phyloP scores from a whole-genome alignment of 805 yeast species.

The Wickerhamomyces silvicola region DNA sequence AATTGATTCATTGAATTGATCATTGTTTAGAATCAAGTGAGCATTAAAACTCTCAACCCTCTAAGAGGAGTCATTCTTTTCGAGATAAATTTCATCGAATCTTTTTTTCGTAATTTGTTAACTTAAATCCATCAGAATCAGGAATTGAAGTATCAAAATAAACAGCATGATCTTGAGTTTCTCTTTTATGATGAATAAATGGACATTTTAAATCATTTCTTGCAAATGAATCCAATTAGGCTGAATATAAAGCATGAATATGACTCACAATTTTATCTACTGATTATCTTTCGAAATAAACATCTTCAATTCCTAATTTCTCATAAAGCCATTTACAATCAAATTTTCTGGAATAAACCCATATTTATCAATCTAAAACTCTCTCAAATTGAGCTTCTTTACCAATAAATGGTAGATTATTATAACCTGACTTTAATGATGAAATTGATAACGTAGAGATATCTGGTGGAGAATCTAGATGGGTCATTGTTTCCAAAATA shows the following conservation, averaged over 20 bases:
- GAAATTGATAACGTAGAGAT: slow-evolving; percentile 35
- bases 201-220: slow-evolving; percentile 46
- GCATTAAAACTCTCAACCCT: slow-evolving; percentile 79
- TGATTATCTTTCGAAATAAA: slow-evolving; percentile 81
- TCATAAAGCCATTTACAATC: slow-evolving; percentile 87
- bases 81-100: slow-evolving; percentile 79
- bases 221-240: slow-evolving; percentile 85
- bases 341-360: slow-evolving; percentile 87
- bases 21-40: slow-evolving; percentile 36
- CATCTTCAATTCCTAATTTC: slow-evolving; percentile 82
- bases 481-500: too few relatives aligned
- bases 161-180: slow-evolving; percentile 80
- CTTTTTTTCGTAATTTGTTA: slow-evolving; percentile 59
- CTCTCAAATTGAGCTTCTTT: slow-evolving; percentile 73
- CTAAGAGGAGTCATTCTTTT: slow-evolving; percentile 44
- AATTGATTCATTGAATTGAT: slow-evolving; percentile 23
- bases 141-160: slow-evolving; percentile 72
- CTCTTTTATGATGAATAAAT: slow-evolving; percentile 72
- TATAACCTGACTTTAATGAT: slow-evolving; percentile 53
- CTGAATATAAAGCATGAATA: slow-evolving; percentile 84
- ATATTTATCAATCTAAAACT: slow-evolving; percentile 78
- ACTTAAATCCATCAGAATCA: slow-evolving; percentile 34
- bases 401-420: slow-evolving; percentile 68
- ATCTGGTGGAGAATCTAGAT: slow-evolving; percentile 28
- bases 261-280: slow-evolving; percentile 76